Evolutionary conservation across 208 protist species (phyloP).

Genomic region (Herpetomonas samuelpessoai): DNA sequence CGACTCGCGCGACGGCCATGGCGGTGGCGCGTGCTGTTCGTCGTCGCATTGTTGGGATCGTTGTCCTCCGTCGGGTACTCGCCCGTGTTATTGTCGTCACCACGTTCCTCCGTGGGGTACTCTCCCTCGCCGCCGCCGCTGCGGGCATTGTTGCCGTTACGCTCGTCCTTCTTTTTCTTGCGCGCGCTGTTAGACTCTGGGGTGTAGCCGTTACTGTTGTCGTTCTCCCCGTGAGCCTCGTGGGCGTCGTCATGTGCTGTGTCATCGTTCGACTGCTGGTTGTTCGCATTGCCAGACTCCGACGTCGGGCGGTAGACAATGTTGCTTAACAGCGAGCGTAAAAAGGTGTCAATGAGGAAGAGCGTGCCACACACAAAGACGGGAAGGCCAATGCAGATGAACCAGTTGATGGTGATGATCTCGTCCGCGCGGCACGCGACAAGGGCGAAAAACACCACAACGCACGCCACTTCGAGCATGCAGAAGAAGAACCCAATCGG

Average conservation of each 20-base stretch:
- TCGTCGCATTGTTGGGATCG: not conserved
- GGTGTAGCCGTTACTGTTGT: not conserved
- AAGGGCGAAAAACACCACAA: slow-evolving; percentile 49
- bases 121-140: not conserved
- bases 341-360: slow-evolving; percentile 29
- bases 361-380: slow-evolving; percentile 32
- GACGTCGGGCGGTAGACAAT: slow-evolving; percentile 17
- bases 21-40: not conserved
- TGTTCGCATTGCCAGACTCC: slow-evolving; percentile 13
- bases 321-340: slow-evolving; percentile 12
- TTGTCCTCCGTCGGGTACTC: slow-evolving; percentile 2
- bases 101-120: slow-evolving; percentile 1
- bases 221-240: not conserved
- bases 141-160: not conserved
- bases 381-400: slow-evolving; percentile 56
- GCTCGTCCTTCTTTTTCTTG: not conserved
- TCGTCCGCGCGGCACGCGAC: slow-evolving; percentile 67
- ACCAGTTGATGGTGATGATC: slow-evolving; percentile 65
- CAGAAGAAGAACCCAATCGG: slow-evolving; percentile 30
- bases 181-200: not conserved
- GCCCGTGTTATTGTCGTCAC: slow-evolving; percentile 1
- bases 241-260: not conserved
- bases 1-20: not conserved
- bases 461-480: slow-evolving; percentile 24
- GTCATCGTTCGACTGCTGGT: not conserved